Evolutionary conservation across 1,139 yeast genomes (phyloP).

Genomic region (Barnettozyma hawaiiensis): DNA sequence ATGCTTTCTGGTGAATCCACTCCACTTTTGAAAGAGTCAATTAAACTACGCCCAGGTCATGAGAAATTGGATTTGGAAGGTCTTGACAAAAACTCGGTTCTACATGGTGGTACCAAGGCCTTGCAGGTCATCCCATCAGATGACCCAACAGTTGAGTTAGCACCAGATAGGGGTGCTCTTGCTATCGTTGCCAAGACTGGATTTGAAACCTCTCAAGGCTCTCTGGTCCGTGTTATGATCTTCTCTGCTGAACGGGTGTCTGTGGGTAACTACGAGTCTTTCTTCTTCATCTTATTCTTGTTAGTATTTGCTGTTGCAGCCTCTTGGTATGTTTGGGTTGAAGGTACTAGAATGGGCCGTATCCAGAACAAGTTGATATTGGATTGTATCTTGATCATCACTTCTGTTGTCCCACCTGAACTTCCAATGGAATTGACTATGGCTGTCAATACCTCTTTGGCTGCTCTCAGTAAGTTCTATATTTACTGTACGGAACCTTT

Average conservation of each 20-base stretch:
- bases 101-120: constrained; percentile 97
- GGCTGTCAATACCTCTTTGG: constrained; percentile 92
- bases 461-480: constrained; percentile 80
- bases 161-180: constrained; percentile 91
- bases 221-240: constrained; percentile 95
- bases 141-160: constrained; percentile 42
- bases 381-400: constrained; percentile 91
- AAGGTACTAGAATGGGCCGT: constrained; percentile 94
- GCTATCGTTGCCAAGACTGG: constrained; percentile 93
- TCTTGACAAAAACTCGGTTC: constrained; percentile 78
- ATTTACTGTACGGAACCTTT: constrained; percentile 98
- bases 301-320: constrained; percentile 92
- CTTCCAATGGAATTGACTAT: constrained; percentile 97
- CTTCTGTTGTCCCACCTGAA: constrained; percentile 99
- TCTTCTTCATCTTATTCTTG: constrained; percentile 84
- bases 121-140: constrained; percentile 80
- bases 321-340: constrained; percentile 97
- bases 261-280: constrained; percentile 92
- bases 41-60: constrained; percentile 70
- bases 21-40: constrained; percentile 88
- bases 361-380: constrained; percentile 86
- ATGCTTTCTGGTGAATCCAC: constrained; percentile 98
- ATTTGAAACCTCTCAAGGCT: constrained; percentile 96
- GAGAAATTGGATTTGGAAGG: constrained; percentile 73
- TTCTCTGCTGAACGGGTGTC: constrained; percentile 95